Evolutionary conservation across 352 stramenopile species (phyloP).

Genomic region (Phytophthora foliorum): DNA sequence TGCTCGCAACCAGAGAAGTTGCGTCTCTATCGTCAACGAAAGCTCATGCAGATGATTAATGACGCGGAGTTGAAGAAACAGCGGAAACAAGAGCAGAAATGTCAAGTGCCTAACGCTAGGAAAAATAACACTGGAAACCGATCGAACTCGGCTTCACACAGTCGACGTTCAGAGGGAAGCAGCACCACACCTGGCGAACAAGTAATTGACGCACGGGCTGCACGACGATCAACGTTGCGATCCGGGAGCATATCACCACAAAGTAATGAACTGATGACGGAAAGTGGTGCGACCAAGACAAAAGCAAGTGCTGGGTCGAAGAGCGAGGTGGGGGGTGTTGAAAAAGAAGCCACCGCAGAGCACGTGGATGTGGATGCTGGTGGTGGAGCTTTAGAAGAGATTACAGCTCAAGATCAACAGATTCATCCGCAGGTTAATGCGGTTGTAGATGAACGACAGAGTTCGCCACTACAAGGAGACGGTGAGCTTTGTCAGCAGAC

Average conservation of each 20-base stretch:
- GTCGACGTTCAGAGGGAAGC: conserved; percentile 17
- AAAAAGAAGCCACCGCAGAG: conserved; percentile 1
- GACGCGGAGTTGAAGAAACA: conserved; percentile 43
- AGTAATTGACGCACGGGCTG: neutral
- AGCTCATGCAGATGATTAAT: conserved; percentile 58
- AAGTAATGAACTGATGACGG: neutral
- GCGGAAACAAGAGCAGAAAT: conserved; percentile 38
- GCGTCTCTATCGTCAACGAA: conserved; percentile 43
- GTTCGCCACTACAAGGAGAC: neutral
- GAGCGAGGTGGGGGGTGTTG: neutral
- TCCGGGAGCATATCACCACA: neutral
- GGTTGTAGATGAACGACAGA: neutral
- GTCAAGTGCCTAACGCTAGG: conserved; percentile 9
- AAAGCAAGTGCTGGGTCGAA: neutral
- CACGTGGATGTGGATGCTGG: conserved; percentile 14
- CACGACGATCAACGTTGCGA: neutral
- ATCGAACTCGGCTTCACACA: conserved; percentile 15
- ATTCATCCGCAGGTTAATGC: neutral
- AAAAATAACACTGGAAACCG: conserved; percentile 18
- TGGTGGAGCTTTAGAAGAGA: neutral
- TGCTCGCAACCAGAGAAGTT: conserved; percentile 48
- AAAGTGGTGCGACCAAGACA: neutral
- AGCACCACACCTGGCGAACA: conserved; percentile 11
- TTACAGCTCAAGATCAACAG: neutral
- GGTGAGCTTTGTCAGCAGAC: neutral